A percentile compares a stretch with the other conserved stretches of the same genome.
These are phyloP conservation scores for Panellus pusillus DNA, from an alignment of 768 basidiomycete species.

Conservation along the genomic window DNA sequence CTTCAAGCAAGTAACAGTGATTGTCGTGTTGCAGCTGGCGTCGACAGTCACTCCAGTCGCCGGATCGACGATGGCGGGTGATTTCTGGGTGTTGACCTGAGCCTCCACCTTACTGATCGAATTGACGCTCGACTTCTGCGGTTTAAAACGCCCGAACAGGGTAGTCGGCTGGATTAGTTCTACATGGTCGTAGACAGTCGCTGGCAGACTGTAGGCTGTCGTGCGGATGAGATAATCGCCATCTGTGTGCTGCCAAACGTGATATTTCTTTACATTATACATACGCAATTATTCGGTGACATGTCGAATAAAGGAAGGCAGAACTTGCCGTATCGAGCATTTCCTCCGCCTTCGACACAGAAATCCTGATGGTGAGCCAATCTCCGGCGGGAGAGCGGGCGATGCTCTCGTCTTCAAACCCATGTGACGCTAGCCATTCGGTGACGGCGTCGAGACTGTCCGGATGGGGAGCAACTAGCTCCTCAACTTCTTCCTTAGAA, in stretches of 20 bases:
- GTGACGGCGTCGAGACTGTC: constrained; percentile 51
- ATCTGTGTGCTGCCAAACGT: constrained; percentile 50
- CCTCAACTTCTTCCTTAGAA: constrained; percentile 55
- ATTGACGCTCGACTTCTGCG: constrained; percentile 17
- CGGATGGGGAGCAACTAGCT: constrained; percentile 53
- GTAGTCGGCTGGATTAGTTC: constrained; percentile 64
- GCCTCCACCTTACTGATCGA: constrained; percentile 1
- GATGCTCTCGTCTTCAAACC: constrained; percentile 36
- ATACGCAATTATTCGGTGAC: constrained; percentile 6
- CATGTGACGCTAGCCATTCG: constrained; percentile 56
- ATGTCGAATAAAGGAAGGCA: neutral
- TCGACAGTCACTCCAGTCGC: constrained; percentile 27
- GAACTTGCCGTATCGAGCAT: constrained; percentile 48
- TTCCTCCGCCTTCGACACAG: constrained; percentile 56
- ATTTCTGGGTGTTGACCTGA: neutral
- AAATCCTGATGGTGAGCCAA: constrained; percentile 55
- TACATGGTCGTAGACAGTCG: constrained; percentile 52
- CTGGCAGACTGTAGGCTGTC: constrained; percentile 58
- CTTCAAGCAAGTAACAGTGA: constrained; percentile 46
- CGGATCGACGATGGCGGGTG: neutral
- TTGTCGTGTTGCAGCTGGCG: constrained; percentile 32
- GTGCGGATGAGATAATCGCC: constrained; percentile 56
- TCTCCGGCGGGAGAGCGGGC: constrained; percentile 47
- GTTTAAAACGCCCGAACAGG: constrained; percentile 51
- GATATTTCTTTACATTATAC: constrained; percentile 49